phyloP scores from a whole-genome alignment of 257 asterid species.

The Fraxinus pennsylvanica region DNA sequence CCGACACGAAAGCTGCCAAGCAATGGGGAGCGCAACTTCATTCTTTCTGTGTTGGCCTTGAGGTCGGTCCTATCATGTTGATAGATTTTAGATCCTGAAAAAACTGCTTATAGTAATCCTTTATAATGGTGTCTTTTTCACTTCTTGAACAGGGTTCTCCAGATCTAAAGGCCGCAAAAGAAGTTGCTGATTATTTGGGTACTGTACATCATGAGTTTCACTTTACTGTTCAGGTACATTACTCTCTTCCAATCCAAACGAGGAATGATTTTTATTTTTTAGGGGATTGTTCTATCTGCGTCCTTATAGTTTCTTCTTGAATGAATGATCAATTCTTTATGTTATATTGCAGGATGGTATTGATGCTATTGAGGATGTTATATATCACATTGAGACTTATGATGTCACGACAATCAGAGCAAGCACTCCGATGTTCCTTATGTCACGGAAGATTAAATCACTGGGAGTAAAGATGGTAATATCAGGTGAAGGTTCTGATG shows the following conservation, averaged over 20 bases:
- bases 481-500: conserved; percentile 99
- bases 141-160: conserved; percentile 75
- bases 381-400: conserved; percentile 85
- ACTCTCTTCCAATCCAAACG: background rate
- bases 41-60: conserved; percentile 97
- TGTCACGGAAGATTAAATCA: conserved; percentile 95
- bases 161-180: conserved; percentile 90
- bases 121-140: background rate
- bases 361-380: conserved; percentile 98
- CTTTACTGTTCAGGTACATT: conserved; percentile 85
- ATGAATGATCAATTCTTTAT: background rate
- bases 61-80: conserved; percentile 42
- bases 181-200: conserved; percentile 93
- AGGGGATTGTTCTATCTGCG: background rate
- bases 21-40: conserved; percentile 97
- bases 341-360: conserved; percentile 69
- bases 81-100: background rate
- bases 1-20: conserved; percentile 79
- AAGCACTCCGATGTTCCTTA: conserved; percentile 97
- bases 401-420: conserved; percentile 97
- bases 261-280: background rate
- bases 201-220: conserved; percentile 95
- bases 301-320: background rate
- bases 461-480: conserved; percentile 95
- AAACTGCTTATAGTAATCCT: background rate